Evolutionary conservation across 805 yeast genomes (phyloP), one percentile per base, ranked within the genome.

Genomic region (Kazachstania psychrophila): DNA sequence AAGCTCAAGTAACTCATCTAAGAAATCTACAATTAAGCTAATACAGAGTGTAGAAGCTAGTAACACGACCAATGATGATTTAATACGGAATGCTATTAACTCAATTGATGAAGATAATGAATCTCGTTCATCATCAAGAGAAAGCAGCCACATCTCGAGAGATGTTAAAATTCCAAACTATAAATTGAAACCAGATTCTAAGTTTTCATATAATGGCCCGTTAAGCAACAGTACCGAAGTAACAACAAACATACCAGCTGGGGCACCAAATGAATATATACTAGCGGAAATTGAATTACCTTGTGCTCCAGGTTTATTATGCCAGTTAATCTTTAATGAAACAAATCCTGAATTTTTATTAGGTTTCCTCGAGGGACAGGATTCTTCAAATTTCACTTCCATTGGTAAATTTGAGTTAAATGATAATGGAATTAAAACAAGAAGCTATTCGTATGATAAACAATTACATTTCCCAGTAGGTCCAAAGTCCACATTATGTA

Each of bases 401-500:
- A 51, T 69, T 45, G 43, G 61, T 2, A 41, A 38, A 7, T 66
- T 60, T 28, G 54, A 49, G 20, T 11, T 30, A 2, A 30, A 30
- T 22, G 16, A 19, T 19, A n/a, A 24, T 6, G 33, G 33, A 8
- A 5, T 12, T 25, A 66, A 62, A 18, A 66, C 67, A 8, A 60
- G 94, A 37, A 56, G 62, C 3, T 88, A 73, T 53, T 68, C 71
- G 4, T 92, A 88, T 58, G 70, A 72, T 33, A 84, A 84, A 58
- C 85, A 80, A 1, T 66, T 92, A 39, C 75, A 77, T 36, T 87
- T 73, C 36, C 73, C 95, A 1, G 76, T 92, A 25, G 98, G 98
- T 0, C 98, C 98, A 10, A 87, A 85, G 49, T 85, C 89, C 17
- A 88, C 99, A 2, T 75, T 70, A 39, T 84, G 94, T 54, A 41